phyloP scores from a whole-genome alignment of 306 rosid species.

The Citrullus amarus region DNA sequence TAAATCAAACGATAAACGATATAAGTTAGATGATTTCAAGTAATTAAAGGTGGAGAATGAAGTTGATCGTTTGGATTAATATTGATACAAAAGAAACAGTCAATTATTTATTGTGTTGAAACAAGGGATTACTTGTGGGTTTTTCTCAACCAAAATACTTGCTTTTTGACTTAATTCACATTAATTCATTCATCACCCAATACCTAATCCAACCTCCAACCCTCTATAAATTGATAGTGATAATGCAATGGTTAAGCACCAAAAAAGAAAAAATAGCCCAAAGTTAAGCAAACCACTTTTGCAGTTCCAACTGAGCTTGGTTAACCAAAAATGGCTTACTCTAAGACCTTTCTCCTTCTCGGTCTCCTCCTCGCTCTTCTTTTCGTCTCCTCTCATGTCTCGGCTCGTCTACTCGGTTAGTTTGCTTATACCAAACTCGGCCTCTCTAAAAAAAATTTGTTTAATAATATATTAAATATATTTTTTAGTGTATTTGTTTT shows the following conservation, averaged over 20 bases:
- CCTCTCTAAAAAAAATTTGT: neutral
- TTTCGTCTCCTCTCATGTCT: neutral
- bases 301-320: neutral
- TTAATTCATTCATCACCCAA: neutral
- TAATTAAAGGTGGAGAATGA: neutral
- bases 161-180: neutral
- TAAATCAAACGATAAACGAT: too few species aligned
- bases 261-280: neutral
- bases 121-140: neutral
- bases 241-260: neutral
- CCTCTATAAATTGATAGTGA: neutral
- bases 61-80: neutral
- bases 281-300: neutral
- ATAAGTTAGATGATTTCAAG: neutral
- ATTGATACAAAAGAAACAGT: neutral
- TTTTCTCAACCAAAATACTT: constrained; percentile 1
- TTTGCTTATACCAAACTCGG: neutral
- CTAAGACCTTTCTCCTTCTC: neutral
- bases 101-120: neutral
- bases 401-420: neutral
- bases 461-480: neutral
- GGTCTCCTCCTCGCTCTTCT: constrained; percentile 2
- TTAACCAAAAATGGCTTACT: neutral
- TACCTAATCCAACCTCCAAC: neutral
- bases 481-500: neutral